A percentile compares a stretch with the other conserved stretches of the same genome.
phyloP scores from a whole-genome alignment of 1,284 basidiomycete species.

The Cerioporus squamosus region DNA sequence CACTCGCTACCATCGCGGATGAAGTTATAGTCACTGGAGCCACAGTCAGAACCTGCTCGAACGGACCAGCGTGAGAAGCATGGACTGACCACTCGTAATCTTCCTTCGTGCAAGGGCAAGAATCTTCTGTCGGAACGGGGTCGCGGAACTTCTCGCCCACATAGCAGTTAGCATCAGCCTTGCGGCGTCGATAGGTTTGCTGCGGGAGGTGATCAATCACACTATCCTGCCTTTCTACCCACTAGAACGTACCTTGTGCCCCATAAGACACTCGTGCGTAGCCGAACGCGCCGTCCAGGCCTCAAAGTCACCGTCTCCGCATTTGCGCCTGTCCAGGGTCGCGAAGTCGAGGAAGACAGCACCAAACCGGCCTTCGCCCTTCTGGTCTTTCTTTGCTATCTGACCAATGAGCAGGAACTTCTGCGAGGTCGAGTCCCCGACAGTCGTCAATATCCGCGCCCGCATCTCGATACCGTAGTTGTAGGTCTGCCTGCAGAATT shows the following conservation, averaged over 20 bases:
- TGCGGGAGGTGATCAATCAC: conserved; percentile 31
- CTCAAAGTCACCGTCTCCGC: conserved; percentile 80
- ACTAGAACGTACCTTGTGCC: conserved; percentile 72
- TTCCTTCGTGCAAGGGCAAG: conserved; percentile 82
- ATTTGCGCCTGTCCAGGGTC: conserved; percentile 70
- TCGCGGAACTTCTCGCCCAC: conserved; percentile 93
- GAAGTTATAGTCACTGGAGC: conserved; percentile 86
- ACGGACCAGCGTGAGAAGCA: neutral
- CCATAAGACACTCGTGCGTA: conserved; percentile 88
- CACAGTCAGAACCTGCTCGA: neutral
- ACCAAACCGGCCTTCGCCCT: conserved; percentile 66
- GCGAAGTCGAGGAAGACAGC: conserved; percentile 88
- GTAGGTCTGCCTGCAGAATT: conserved; percentile 62
- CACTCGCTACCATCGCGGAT: conserved; percentile 76
- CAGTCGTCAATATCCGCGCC: conserved; percentile 79
- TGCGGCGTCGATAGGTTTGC: conserved; percentile 95
- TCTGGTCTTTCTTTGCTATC: conserved; percentile 66
- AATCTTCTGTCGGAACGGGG: conserved; percentile 82
- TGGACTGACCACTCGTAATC: conserved; percentile 90
- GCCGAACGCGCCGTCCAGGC: conserved; percentile 82
- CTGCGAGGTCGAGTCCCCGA: conserved; percentile 92
- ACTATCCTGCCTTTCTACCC: neutral
- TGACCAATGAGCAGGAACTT: conserved; percentile 89
- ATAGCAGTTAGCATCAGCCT: conserved; percentile 85
- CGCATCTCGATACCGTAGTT: conserved; percentile 75